Conservation (phyloP, 257 asterid species). For the Solanum paucissectum region DNA sequence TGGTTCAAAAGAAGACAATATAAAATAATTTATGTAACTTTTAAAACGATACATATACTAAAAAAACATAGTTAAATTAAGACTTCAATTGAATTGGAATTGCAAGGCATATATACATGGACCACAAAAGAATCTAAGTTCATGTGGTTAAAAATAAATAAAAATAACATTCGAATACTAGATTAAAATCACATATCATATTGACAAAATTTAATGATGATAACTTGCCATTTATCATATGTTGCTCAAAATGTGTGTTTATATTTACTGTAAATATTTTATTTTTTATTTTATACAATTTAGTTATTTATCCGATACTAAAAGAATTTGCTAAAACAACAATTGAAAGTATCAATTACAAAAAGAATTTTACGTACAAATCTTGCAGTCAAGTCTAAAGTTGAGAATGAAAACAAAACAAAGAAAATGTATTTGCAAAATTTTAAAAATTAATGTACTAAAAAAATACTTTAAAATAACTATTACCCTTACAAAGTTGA, state of each 20-base stretch:
- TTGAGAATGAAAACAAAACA: not conserved
- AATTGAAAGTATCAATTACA: not conserved
- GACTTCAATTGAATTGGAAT: not conserved
- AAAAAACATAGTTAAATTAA: not conserved
- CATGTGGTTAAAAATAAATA: not conserved
- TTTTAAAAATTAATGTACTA: not conserved
- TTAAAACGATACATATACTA: not conserved
- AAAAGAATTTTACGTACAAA: not conserved
- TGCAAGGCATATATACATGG: not conserved
- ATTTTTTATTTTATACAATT: not conserved
- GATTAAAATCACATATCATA: not conserved
- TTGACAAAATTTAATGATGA: not conserved
- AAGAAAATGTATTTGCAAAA: not conserved
- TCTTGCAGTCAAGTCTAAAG: not conserved
- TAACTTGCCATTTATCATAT: not conserved
- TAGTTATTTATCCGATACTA: not conserved
- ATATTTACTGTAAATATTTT: not conserved
- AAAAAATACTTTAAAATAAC: not conserved
- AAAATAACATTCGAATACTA: not conserved
- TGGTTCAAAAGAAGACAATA: not conserved
- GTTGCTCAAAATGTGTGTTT: too few species aligned
- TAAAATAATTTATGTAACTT: not conserved
- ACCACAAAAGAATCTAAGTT: not conserved
- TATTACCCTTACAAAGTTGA: not conserved
- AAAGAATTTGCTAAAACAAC: not conserved